Base-by-base conservation (phyloP, 2,329 filamentous ascomycete species). In the Epichloe coenophiala region DNA sequence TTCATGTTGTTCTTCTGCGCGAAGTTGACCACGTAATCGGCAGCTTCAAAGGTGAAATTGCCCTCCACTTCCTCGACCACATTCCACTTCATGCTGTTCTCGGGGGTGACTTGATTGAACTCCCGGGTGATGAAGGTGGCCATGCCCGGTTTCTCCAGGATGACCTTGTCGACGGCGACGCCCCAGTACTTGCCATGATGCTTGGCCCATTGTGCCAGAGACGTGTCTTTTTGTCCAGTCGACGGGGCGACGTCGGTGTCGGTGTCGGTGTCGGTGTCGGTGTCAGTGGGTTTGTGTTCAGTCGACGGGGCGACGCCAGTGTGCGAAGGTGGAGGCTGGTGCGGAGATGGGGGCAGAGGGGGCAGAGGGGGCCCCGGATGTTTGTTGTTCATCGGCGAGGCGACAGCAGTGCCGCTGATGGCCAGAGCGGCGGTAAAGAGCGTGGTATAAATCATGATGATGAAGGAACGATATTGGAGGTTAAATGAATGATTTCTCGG, bases 31-130 rank as follows among this genome's bases (percentile, higher is more conserved):
- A 23, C 4, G 4, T 23, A 4, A 5, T 23, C 21, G 21, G 21
- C 21, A 23, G 21, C 21, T 4, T 4, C 21, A 21, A 21, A 21
- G 21, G 3, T 4, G 21, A 21, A 21, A 1, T 21, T 3, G 21
- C 21, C 21, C 19, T 19, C 2, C 19, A 2, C 19, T 2, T 19
- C 2, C 19, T 19, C 19, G 19, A n/a, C n/a, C n/a, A n/a, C n/a
- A 19, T 19, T 19, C 19, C 21, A 23, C 21, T 23, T 23, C 21
- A 84, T 82, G 60, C 72, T 78, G 71, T 86, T 85, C 69, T 86
- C 83, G 1, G 77, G 74, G 0, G 81, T 84, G 21, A 86, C 69
- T 61, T 80, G 75, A 19, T 81, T 80, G 54, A 84, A 85, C 3
- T 47, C 17, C 17, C 15, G 19, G 40, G 21, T n/a, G 6, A 40